Evolutionary conservation across 345 rosid genomes (phyloP).

Genomic region (Aquilaria yunnanensis): DNA sequence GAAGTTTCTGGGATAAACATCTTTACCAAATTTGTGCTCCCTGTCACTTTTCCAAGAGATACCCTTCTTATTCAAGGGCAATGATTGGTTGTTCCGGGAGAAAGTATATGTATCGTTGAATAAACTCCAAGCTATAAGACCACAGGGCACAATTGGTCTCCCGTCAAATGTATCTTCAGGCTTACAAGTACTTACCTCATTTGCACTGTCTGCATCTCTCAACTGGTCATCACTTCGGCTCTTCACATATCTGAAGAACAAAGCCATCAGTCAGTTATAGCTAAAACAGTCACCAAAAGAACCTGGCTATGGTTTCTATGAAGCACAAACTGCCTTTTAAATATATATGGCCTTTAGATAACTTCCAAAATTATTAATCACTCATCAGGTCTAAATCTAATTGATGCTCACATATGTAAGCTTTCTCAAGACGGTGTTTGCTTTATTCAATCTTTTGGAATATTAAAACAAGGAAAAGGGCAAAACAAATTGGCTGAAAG

Average conservation of each 20-base stretch:
- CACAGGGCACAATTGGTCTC: conserved; percentile 74
- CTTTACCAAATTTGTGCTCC: conserved; percentile 81
- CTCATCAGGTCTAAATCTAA: too few species aligned
- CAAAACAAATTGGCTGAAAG: too few species aligned
- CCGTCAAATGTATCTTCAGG: conserved; percentile 55
- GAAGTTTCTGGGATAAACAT: conserved; percentile 76
- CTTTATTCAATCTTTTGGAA: too few species aligned
- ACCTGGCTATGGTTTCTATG: not conserved
- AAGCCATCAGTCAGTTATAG: conserved; percentile 8
- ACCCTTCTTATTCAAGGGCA: conserved; percentile 56
- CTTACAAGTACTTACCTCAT: conserved; percentile 43
- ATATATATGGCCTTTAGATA: too few species aligned
- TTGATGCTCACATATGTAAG: too few species aligned
- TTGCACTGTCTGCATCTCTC: conserved; percentile 26
- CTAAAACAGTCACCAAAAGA: conserved; percentile 7
- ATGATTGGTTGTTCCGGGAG: conserved; percentile 30
- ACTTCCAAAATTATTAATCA: too few species aligned
- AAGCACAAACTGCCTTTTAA: too few species aligned
- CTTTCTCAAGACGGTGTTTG: too few species aligned
- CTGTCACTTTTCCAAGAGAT: conserved; percentile 98
- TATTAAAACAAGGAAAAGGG: too few species aligned
- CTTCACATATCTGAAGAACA: conserved; percentile 74
- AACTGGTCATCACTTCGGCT: conserved; percentile 82
- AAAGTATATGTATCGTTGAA: conserved; percentile 83
- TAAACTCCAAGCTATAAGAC: conserved; percentile 99